Conservation (phyloP, 129 eudicot genomes). For the Silybum marianum region DNA sequence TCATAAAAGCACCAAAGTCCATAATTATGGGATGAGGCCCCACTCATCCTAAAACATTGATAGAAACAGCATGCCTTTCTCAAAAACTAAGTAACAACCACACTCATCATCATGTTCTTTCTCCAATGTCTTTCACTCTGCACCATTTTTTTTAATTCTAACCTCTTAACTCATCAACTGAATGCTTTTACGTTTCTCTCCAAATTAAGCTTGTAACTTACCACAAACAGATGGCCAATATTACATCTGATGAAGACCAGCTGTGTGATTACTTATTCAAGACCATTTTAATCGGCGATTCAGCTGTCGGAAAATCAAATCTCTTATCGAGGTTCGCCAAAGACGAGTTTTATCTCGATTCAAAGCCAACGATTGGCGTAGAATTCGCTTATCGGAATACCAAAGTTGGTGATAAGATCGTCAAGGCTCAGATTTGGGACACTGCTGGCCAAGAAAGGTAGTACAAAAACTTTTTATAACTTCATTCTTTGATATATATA, state of each 20-base stretch:
- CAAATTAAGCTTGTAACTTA: background rate
- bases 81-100: conserved; percentile 37
- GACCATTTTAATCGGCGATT: conserved; percentile 72
- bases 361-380: conserved; percentile 84
- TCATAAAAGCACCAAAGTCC: background rate
- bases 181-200: conserved; percentile 22
- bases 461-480: conserved; percentile 27
- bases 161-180: conserved; percentile 1
- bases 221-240: conserved; percentile 25
- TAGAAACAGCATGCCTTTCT: conserved; percentile 40
- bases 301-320: conserved; percentile 78
- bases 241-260: conserved; percentile 50
- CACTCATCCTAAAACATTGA: conserved; percentile 26
- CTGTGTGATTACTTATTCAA: conserved; percentile 74
- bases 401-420: conserved; percentile 66
- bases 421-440: conserved; percentile 88
- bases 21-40: conserved; percentile 25
- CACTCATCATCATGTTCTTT: conserved; percentile 35
- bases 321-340: conserved; percentile 70
- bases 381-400: conserved; percentile 78
- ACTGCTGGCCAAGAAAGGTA: conserved; percentile 97
- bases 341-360: conserved; percentile 66
- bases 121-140: conserved; percentile 22
- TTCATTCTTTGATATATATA: no score
- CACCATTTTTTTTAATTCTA: background rate